These are phyloP conservation scores for Cystoderma amianthinum DNA, from an alignment of 768 basidiomycete genomes.

Conservation along the genomic window DNA sequence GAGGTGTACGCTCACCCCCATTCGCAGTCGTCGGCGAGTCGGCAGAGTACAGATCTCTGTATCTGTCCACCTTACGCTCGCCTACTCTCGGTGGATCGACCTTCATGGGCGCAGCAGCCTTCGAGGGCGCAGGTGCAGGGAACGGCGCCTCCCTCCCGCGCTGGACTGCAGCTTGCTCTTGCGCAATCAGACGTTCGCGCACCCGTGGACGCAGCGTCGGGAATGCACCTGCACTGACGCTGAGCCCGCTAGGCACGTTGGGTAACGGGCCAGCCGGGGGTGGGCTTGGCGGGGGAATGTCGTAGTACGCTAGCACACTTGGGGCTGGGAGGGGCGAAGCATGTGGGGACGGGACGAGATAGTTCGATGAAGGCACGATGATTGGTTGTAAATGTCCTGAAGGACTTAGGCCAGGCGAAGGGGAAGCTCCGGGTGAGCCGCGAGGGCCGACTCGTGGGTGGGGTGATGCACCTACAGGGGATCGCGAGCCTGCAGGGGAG, in stretches of 20 bases:
- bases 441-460: neutral
- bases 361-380: constrained; percentile 19
- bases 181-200: neutral
- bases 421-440: constrained; percentile 1
- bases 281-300: constrained; percentile 45
- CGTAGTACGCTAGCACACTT: constrained; percentile 37
- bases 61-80: constrained; percentile 19
- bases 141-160: constrained; percentile 47
- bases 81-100: constrained; percentile 18
- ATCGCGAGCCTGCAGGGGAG: constrained; percentile 3
- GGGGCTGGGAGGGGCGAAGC: constrained; percentile 18
- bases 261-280: constrained; percentile 40
- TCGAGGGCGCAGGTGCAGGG: constrained; percentile 35
- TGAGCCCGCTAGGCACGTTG: constrained; percentile 12
- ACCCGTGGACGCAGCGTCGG: constrained; percentile 1
- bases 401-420: constrained; percentile 4
- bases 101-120: constrained; percentile 9
- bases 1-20: too few species aligned
- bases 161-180: constrained; percentile 14
- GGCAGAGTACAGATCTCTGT: too few species aligned
- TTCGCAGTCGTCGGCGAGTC: too few species aligned
- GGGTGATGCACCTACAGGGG: constrained; percentile 7
- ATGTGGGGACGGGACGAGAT: constrained; percentile 23
- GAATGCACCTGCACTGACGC: constrained; percentile 3
- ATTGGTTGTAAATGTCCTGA: constrained; percentile 13